A percentile compares a stretch with the other conserved stretches of the same genome.
phyloP scores from a whole-genome alignment of 495 filamentous ascomycete species.

The Lineolata rhizophorae region DNA sequence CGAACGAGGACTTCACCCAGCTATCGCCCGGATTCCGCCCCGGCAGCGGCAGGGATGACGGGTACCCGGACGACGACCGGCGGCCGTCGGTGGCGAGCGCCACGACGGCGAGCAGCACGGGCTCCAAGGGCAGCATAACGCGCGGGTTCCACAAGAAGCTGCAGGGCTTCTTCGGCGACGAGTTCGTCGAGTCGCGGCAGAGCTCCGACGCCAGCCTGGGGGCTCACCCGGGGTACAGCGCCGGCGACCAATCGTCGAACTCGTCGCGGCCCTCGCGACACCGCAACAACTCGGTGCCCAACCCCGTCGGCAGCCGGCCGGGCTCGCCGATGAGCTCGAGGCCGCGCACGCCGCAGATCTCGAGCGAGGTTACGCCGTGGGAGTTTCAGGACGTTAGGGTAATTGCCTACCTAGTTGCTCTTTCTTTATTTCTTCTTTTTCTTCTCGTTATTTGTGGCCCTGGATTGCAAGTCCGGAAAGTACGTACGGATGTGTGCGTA shows the following conservation, averaged over 20 bases:
- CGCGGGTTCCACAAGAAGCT: slow-evolving; percentile 51
- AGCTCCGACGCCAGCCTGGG: slow-evolving; percentile 53
- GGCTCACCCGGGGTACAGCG: slow-evolving; percentile 16
- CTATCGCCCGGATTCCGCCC: slow-evolving; percentile 46
- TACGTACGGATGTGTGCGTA: slow-evolving; percentile 14
- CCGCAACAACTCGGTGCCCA: slow-evolving; percentile 49
- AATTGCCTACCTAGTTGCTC: slow-evolving; percentile 12
- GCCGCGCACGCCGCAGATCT: slow-evolving; percentile 65
- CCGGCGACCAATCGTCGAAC: slow-evolving; percentile 20
- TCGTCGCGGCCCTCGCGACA: slow-evolving; percentile 32
- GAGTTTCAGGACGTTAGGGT: slow-evolving; percentile 77
- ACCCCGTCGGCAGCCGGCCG: slow-evolving; percentile 28
- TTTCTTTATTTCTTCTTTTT: too few relatives aligned
- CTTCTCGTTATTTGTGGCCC: too few relatives aligned
- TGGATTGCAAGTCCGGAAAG: too few relatives aligned
- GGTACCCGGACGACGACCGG: slow-evolving; percentile 48
- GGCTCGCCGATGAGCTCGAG: slow-evolving; percentile 46
- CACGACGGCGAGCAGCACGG: slow-evolving; percentile 74
- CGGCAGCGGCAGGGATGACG: slow-evolving; percentile 34
- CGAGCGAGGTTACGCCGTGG: slow-evolving; percentile 89
- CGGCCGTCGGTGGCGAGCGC: slow-evolving; percentile 78
- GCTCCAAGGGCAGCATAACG: slow-evolving; percentile 51
- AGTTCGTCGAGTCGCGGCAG: slow-evolving; percentile 34
- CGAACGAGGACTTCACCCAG: slow-evolving; percentile 40
- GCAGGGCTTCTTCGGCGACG: slow-evolving; percentile 75